Base-by-base conservation (phyloP, 192 early-diverging fungal genomes). In the Gaertneriomyces sp. region DNA sequence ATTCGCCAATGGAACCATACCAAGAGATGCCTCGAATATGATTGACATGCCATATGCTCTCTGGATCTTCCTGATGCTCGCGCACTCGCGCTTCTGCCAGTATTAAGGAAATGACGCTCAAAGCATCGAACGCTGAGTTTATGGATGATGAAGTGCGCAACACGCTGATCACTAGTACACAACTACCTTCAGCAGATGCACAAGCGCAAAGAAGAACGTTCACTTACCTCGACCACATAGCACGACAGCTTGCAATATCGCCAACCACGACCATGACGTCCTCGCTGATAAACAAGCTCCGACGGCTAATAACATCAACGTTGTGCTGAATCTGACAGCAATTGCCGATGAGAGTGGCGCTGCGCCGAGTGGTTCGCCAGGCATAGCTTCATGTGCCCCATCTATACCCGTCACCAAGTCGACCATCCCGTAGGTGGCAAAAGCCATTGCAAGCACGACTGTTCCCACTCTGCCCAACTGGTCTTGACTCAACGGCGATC, bases 211-310 rank as follows among this genome's bases (percentile, higher is more conserved):
- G 16, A 2, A 17, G 2, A 17, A 17, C 17, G 12, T n/a, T 1
- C 1, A 17, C 55, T 17, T 60, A 60, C 58, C 58, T 60, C 43
- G 20, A 43, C 58, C 58, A 7, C 39, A 25, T n/a, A 60, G n/a
- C 6, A 60, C 43, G n/a, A 25, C 58, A 11, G n/a, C 38, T 43
- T 60, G 58, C 41, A 60, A 43, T 45, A 60, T 44, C 12, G 14
- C 25, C 42, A 60, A 38, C 58, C 58, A 60, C 38, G 58, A 43
- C 39, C 44, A 60, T n/a, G n/a, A 10, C 43, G 58, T 60, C 58
- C 58, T 3, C 39, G 58, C 58, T 8, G 40, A 60, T 6, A 60
- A 38, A 38, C 58, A 60, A n/a, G 40, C 58, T 17, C 58, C 58
- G 4, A 43, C 42, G 10, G 14, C 6, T 12, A 60, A 11, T 5